A percentile compares a stretch with the other conserved stretches of the same genome.
phyloP scores from a whole-genome alignment of 1,139 yeast genomes.

The Hyphopichia wangnamkhiaoensis region DNA sequence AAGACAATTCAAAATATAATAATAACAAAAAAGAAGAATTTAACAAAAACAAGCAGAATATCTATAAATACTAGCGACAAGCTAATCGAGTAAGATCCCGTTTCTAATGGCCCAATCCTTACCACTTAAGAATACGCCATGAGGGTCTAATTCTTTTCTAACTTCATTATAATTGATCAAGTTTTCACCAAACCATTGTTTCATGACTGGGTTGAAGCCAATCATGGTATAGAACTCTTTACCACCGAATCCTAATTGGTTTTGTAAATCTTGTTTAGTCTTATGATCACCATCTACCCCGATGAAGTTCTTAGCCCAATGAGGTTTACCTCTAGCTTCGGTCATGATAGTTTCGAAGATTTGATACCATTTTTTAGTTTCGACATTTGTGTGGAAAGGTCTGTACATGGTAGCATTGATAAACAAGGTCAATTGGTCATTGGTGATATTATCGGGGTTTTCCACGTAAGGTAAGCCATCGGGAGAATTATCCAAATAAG shows the following conservation, averaged over 20 bases:
- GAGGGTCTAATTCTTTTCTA: slow-evolving; percentile 72
- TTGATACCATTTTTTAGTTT: slow-evolving; percentile 78
- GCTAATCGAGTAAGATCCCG: slow-evolving; percentile 54
- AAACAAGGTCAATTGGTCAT: slow-evolving; percentile 79
- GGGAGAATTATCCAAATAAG: slow-evolving; percentile 81
- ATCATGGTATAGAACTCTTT: slow-evolving; percentile 72
- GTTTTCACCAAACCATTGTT: slow-evolving; percentile 80
- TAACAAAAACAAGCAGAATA: neutral
- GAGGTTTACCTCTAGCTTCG: slow-evolving; percentile 89
- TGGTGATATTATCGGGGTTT: slow-evolving; percentile 55
- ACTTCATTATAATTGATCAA: slow-evolving; percentile 59
- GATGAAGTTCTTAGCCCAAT: slow-evolving; percentile 98
- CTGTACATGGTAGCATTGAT: slow-evolving; percentile 95
- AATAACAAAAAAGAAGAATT: neutral
- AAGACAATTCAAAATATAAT: neutral
- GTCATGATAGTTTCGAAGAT: slow-evolving; percentile 77
- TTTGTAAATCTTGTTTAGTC: slow-evolving; percentile 37
- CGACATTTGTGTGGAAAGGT: slow-evolving; percentile 77
- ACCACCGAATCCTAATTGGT: slow-evolving; percentile 44
- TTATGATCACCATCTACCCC: slow-evolving; percentile 54
- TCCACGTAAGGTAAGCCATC: slow-evolving; percentile 51
- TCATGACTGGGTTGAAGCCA: slow-evolving; percentile 70
- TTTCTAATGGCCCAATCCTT: slow-evolving; percentile 78
- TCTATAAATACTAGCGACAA: neutral
- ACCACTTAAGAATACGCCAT: slow-evolving; percentile 77